Evolutionary conservation across 176 grass and related monocot species (phyloP), one percentile per base, ranked within the genome.

Genomic region (Themeda triandra): DNA sequence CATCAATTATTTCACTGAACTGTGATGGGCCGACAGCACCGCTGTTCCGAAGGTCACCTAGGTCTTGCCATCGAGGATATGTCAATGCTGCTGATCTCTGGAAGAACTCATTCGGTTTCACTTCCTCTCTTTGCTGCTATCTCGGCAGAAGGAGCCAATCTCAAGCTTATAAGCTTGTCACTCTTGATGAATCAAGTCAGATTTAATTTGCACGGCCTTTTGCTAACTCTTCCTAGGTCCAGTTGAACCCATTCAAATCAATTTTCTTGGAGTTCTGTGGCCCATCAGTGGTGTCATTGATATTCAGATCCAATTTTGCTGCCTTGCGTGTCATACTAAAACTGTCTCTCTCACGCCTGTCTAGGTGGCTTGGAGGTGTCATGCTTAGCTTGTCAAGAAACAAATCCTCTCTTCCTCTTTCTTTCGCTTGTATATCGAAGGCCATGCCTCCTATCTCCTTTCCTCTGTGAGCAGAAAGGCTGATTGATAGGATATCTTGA

Each of bases 241-340:
- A 99, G 77, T 92, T 89, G 84, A 92, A 82, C 66, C 96, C 91
- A 86, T 99, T 99, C 58, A 99, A 85, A 73, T 99, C 96, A 48
- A 98, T 87, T 65, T 94, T 88, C 86, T 93, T 94, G 81, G 86
- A 85, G 64, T 81, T 83, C 25, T 90, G 82, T 75, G 80, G 46
- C 36, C 65, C 85, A 8, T 93, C 91, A 77, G 80, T 82, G 63
- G 71, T 51, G 66, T 91, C 89, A 23, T 92, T 88, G 11, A 87
- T 84, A 69, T 99, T 99, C 44, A 99, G 78, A 82, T 99, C 91
- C 81, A 99, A 64, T 56, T 94, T 79, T 29, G 87, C 63, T 37
- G 83, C 30, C 63, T 89, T 86, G 51, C 89, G 73, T 81, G 87
- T 39, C 78, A 84, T 80, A 27, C 84, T 71, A 25, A 91, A 91